Evolutionary conservation across 345 rosid species (phyloP).

Genomic region (Syzygium grande): DNA sequence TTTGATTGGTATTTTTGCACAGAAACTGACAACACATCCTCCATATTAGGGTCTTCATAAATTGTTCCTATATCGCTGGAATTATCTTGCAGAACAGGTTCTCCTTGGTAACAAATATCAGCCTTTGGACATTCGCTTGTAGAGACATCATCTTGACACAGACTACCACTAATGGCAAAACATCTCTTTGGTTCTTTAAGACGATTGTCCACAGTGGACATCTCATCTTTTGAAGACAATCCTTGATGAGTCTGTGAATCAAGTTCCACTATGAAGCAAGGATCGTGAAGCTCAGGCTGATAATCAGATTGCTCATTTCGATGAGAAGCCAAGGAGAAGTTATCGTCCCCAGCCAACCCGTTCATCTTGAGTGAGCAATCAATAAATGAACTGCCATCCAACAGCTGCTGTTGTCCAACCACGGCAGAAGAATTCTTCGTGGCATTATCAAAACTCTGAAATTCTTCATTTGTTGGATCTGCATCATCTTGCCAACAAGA

Average conservation of each 20-base stretch:
- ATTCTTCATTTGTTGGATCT: conserved; percentile 15
- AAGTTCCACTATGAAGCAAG: neutral
- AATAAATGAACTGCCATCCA: neutral
- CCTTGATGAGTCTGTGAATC: neutral
- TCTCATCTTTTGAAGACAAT: neutral
- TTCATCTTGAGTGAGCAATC: neutral
- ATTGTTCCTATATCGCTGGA: neutral
- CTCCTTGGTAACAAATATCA: neutral
- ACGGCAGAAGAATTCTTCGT: neutral
- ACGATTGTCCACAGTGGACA: neutral
- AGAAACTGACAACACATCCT: neutral
- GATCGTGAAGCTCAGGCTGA: neutral
- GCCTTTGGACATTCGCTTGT: neutral
- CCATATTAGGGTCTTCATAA: neutral
- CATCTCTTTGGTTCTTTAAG: neutral
- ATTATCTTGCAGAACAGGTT: neutral
- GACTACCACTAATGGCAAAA: neutral
- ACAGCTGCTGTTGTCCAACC: neutral
- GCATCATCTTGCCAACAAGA: conserved; percentile 9
- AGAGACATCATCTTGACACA: neutral
- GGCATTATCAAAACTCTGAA: conserved; percentile 1
- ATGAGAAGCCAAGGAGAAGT: neutral
- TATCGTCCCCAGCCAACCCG: neutral
- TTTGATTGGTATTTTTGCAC: neutral
- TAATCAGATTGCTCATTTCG: neutral